phyloP scores from a whole-genome alignment of 805 yeast genomes.

The Lipomyces orientalis region DNA sequence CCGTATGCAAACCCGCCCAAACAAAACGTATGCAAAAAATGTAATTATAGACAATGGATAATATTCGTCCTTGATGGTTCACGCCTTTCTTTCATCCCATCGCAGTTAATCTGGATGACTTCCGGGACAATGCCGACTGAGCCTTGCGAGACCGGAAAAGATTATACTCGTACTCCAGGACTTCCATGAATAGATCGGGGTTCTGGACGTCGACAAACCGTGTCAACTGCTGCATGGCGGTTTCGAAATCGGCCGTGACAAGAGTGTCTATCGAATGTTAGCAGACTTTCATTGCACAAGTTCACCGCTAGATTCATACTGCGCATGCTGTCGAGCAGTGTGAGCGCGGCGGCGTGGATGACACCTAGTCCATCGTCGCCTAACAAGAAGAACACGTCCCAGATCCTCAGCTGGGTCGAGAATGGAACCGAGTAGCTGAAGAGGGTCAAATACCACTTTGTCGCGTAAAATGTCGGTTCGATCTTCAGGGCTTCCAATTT shows the following conservation, averaged over 20 bases:
- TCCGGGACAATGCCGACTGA: neutral
- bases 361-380: conserved; percentile 20
- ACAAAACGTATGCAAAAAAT: neutral
- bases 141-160: neutral
- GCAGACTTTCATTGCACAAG: no score
- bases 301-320: neutral
- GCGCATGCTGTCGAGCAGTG: conserved; percentile 25
- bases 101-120: neutral
- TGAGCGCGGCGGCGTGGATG: conserved; percentile 35
- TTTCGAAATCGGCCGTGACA: conserved; percentile 24
- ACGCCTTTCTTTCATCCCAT: neutral
- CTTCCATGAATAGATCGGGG: conserved; percentile 30
- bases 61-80: neutral
- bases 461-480: conserved; percentile 34
- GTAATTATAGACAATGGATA: neutral
- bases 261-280: neutral
- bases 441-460: conserved; percentile 38
- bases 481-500: conserved; percentile 21
- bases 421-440: conserved; percentile 36
- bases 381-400: conserved; percentile 36
- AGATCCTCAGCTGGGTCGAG: conserved; percentile 34
- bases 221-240: conserved; percentile 25
- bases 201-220: conserved; percentile 16
- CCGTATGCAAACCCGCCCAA: neutral
- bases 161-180: conserved; percentile 23